These are phyloP conservation scores for Arthrobotrys musiformis DNA, from an alignment of 2,329 filamentous ascomycete genomes.

Conservation along the genomic window DNA sequence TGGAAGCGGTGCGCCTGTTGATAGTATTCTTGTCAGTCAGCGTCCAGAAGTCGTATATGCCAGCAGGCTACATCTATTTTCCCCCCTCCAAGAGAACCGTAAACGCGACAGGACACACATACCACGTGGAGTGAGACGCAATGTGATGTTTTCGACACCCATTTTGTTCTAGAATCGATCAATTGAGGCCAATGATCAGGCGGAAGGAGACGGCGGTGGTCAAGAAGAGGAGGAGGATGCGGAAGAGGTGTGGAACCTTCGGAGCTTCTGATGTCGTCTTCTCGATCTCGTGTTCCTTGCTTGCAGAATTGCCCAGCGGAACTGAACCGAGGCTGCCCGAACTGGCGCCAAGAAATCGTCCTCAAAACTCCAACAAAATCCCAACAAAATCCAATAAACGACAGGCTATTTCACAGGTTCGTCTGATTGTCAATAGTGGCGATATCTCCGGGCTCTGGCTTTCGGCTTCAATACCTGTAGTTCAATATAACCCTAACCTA, in stretches of 20 bases:
- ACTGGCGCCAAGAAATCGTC: background rate
- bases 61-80: background rate
- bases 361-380: background rate
- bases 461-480: too few relatives aligned
- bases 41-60: background rate
- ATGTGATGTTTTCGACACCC: slow-evolving; percentile 32
- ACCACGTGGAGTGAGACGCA: slow-evolving; percentile 51
- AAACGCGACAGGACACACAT: background rate
- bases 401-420: background rate
- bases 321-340: background rate
- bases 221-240: background rate
- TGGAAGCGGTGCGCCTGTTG: slow-evolving; percentile 41
- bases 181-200: background rate
- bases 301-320: background rate
- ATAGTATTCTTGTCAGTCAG: background rate
- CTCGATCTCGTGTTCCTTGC: background rate
- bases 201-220: background rate
- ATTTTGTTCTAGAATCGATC: background rate
- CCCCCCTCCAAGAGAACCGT: background rate
- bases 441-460: too few relatives aligned
- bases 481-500: too few relatives aligned
- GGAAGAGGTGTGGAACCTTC: background rate
- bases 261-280: background rate
- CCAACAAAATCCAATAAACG: background rate
- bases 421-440: background rate